Base-by-base conservation (phyloP, 805 yeast species). In the Candida takata region DNA sequence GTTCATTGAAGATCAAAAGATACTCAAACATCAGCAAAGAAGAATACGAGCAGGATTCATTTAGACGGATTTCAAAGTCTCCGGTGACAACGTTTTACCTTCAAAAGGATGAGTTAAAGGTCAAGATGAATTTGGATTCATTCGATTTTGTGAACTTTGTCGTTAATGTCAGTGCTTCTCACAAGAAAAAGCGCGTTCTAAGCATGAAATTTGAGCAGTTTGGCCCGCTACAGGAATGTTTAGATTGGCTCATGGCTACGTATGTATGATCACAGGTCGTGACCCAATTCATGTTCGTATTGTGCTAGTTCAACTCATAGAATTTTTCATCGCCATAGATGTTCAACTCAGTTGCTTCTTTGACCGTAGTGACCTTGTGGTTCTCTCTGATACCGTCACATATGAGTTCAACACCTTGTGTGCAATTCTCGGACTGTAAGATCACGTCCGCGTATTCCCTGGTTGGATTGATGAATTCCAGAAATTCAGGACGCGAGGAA, bases 361-460 rank as follows among this genome's bases (percentile, higher is more conserved):
- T 13, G 8, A 15, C 17, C 16, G 9, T 15, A 10, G 14, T 5
- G 9, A 15, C 17, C 5, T 37, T 25, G 15, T 35, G 27, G 29
- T 33, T 12, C 34, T 30, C 32, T 13, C 28, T n/a, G 4, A 84
- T 53, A 0, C 87, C 90, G 47, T 79, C 85, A 15, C 79, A 71
- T 11, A 84, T 69, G 40, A 84, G 60, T 9, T 61, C 52, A 5
- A 80, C 65, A 8, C 83, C 84, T 24, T 68, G 61, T 3, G 59
- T 42, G 38, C 79, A 85, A 6, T 79, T 73, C 3, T 87, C 90
- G 24, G 77, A 62, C 2, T 90, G 87, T 49, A 84, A 62, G 19
- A 84, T 71, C 6, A 83, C 77, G 55, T 84, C 95, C 1, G 94
- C 85, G 40, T 62, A 67, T 40, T 76, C 78, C 51, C 78, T 80